Percentiles rank a stretch among this genome's conserved stretches.
These are phyloP conservation scores for Phytophthora pluvialis DNA, from an alignment of 352 stramenopile species.

Conservation along the genomic window DNA sequence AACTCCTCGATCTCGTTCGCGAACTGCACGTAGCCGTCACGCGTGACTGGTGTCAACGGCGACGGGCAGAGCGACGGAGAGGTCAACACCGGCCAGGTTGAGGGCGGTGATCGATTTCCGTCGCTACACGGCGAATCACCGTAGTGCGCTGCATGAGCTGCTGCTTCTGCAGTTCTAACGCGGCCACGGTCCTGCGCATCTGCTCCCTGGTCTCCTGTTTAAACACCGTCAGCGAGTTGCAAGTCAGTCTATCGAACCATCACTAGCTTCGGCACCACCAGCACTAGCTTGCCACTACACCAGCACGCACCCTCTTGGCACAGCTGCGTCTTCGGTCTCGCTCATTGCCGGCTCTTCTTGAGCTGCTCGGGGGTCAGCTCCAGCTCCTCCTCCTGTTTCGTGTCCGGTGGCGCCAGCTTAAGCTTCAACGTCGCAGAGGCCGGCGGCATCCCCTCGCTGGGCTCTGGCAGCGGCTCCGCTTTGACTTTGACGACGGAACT, in stretches of 20 bases:
- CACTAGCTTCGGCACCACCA: background rate
- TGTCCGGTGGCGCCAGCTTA: conserved; percentile 11
- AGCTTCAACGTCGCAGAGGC: background rate
- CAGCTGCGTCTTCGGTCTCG: conserved; percentile 27
- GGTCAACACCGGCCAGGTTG: background rate
- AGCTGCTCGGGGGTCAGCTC: conserved; percentile 8
- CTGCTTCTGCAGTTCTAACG: conserved; percentile 28
- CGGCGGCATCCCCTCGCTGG: conserved; percentile 1
- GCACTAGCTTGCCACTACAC: background rate
- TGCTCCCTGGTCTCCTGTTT: conserved; percentile 25
- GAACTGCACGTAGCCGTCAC: conserved; percentile 41
- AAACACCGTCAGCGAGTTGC: background rate
- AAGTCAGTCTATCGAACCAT: background rate
- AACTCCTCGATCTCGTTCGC: conserved; percentile 45
- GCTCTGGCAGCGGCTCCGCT: conserved; percentile 3
- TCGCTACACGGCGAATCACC: background rate
- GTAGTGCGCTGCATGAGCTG: conserved; percentile 27
- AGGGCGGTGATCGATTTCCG: background rate
- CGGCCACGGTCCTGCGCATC: conserved; percentile 15
- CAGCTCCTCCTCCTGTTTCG: conserved; percentile 6
- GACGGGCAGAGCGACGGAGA: conserved; percentile 5
- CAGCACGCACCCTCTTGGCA: conserved; percentile 40
- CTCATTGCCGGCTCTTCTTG: conserved; percentile 29
- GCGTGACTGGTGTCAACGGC: conserved; percentile 3
- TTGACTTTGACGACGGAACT: conserved; percentile 8